A percentile compares a stretch with the other conserved stretches of the same genome.
These are phyloP conservation scores for Trichosporon sp. DNA, from an alignment of 1,284 basidiomycete genomes.

Conservation along the genomic window DNA sequence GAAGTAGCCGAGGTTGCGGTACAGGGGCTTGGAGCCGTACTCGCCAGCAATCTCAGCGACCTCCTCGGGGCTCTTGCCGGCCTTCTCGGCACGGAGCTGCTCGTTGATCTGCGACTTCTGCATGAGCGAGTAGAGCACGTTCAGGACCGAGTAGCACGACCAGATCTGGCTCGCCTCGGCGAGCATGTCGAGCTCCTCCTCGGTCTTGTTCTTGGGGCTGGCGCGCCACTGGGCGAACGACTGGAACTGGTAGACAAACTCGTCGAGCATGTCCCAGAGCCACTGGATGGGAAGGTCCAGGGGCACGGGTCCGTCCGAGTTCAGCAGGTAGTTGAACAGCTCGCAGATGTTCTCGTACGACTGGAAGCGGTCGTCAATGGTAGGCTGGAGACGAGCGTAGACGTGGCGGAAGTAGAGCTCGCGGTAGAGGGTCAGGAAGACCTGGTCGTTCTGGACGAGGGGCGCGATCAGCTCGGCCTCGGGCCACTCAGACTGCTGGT, in stretches of 20 bases:
- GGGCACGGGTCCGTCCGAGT: conserved; percentile 87
- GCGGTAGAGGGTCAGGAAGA: conserved; percentile 93
- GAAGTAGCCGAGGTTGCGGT: conserved; percentile 97
- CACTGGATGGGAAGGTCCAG: conserved; percentile 94
- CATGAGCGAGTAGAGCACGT: conserved; percentile 95
- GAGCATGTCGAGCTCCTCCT: conserved; percentile 80
- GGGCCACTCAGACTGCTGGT: conserved; percentile 91
- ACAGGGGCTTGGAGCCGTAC: conserved; percentile 82
- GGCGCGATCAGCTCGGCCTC: conserved; percentile 93
- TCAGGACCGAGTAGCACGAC: conserved; percentile 95
- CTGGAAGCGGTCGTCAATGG: conserved; percentile 95
- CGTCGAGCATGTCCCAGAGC: conserved; percentile 98
- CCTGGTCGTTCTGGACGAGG: conserved; percentile 86
- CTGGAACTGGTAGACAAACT: conserved; percentile 99
- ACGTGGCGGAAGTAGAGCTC: conserved; percentile 69
- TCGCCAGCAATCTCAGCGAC: conserved; percentile 82
- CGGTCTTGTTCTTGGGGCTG: conserved; percentile 76
- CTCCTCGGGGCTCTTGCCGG: conserved; percentile 75
- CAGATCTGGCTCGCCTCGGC: conserved; percentile 75
- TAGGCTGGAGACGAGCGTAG: conserved; percentile 89
- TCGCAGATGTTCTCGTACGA: conserved; percentile 99
- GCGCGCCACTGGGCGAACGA: conserved; percentile 89
- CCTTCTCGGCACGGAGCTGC: conserved; percentile 75
- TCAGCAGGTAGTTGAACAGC: conserved; percentile 94
- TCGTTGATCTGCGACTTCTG: conserved; percentile 96